phyloP scores from a whole-genome alignment of 2,329 filamentous ascomycete genomes.

The Aschersonia sp. region DNA sequence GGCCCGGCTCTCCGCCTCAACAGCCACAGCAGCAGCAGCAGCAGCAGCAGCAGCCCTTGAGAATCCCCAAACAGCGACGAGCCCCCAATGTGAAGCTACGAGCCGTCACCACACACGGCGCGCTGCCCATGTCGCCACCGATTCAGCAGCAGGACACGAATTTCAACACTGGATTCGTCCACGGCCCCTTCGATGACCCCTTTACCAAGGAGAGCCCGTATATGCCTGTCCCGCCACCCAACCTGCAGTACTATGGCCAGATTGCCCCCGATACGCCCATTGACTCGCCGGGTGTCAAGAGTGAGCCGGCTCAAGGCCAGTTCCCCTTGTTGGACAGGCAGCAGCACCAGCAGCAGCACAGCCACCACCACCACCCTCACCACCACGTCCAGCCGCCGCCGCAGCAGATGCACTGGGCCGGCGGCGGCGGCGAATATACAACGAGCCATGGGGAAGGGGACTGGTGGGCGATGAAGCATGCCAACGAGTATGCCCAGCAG shows the following conservation, averaged over 20 bases:
- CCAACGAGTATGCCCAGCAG: constrained; percentile 6
- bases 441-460: constrained; percentile 9
- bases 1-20: neutral
- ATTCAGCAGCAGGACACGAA: constrained; percentile 13
- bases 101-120: constrained; percentile 7
- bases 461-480: constrained; percentile 18
- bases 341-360: constrained; percentile 11
- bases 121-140: constrained; percentile 10
- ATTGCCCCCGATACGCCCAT: constrained; percentile 20
- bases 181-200: constrained; percentile 23
- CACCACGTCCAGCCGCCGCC: neutral
- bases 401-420: constrained; percentile 8
- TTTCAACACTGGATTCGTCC: constrained; percentile 15
- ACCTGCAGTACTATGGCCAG: constrained; percentile 16
- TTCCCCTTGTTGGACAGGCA: constrained; percentile 7
- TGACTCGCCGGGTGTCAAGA: constrained; percentile 22
- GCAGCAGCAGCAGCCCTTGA: constrained; percentile 8
- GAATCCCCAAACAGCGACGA: constrained; percentile 17
- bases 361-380: constrained; percentile 3
- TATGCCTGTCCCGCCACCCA: constrained; percentile 9
- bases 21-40: neutral
- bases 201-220: constrained; percentile 15
- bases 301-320: constrained; percentile 14
- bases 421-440: constrained; percentile 14
- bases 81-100: constrained; percentile 5